phyloP scores from a whole-genome alignment of 2,329 filamentous ascomycete species.

The Neofusicoccum sp. region DNA sequence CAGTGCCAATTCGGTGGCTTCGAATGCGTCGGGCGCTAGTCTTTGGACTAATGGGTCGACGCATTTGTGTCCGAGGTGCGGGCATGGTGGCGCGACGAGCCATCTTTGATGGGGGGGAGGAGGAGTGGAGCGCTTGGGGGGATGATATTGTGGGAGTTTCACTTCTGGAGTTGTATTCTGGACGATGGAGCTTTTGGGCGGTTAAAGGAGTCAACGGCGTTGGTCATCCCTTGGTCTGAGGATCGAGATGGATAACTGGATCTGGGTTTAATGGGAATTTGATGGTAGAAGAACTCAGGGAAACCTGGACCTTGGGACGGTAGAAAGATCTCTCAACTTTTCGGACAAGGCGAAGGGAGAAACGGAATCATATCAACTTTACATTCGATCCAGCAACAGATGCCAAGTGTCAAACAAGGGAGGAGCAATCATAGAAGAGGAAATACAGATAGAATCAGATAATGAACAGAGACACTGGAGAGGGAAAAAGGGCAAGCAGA shows the following conservation, averaged over 20 bases:
- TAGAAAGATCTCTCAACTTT: slow-evolving; percentile 14
- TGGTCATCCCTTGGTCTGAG: slow-evolving; percentile 5
- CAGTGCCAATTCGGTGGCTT: neutral
- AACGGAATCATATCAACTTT: slow-evolving; percentile 5
- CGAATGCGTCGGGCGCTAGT: neutral
- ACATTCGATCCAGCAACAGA: neutral
- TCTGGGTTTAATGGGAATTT: slow-evolving; percentile 1
- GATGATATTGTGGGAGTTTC: neutral
- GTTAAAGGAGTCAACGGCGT: neutral
- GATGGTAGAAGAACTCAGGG: slow-evolving; percentile 5
- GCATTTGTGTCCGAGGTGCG: neutral
- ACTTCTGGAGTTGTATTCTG: neutral
- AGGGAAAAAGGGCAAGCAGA: too few species aligned
- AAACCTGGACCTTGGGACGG: slow-evolving; percentile 7
- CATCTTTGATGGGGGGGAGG: slow-evolving; percentile 7
- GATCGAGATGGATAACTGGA: slow-evolving; percentile 11
- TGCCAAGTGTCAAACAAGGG: neutral
- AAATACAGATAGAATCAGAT: too few species aligned
- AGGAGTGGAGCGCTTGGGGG: neutral
- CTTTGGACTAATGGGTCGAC: slow-evolving; percentile 1
- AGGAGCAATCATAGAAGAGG: neutral
- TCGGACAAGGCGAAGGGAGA: neutral
- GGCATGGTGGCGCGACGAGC: slow-evolving; percentile 8
- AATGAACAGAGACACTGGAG: too few species aligned
- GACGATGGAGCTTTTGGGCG: neutral